These are phyloP conservation scores for Phytomonas francai DNA, from an alignment of 208 protist genomes.

Conservation along the genomic window DNA sequence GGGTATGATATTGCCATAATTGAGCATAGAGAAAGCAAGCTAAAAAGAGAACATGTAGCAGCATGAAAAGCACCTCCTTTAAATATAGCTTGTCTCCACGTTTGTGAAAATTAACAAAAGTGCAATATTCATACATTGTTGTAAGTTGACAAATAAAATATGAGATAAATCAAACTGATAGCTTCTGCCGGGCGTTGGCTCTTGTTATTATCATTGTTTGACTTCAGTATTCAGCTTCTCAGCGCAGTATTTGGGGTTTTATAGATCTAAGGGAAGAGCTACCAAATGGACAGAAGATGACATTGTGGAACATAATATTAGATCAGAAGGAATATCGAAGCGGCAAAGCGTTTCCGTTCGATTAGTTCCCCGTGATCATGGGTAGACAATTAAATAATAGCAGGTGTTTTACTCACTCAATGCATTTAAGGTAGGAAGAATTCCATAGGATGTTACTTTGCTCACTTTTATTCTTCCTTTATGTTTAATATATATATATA, in stretches of 20 bases:
- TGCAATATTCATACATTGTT: neutral
- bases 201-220: neutral
- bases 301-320: neutral
- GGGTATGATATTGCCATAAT: neutral
- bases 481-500: conserved; percentile 3
- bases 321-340: neutral
- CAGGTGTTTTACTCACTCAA: neutral
- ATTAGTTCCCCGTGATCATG: neutral
- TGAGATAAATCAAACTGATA: neutral
- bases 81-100: neutral
- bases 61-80: neutral
- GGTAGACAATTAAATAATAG: neutral
- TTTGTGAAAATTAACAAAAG: neutral
- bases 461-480: conserved; percentile 7
- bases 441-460: neutral
- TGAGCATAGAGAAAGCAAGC: neutral
- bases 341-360: neutral
- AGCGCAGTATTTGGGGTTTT: neutral
- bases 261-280: neutral
- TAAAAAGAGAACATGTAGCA: neutral
- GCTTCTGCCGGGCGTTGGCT: neutral
- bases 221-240: neutral
- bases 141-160: neutral
- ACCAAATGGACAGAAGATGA: neutral
- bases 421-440: neutral